phyloP scores from a whole-genome alignment of 345 rosid genomes.

The Eucalyptus marginata region DNA sequence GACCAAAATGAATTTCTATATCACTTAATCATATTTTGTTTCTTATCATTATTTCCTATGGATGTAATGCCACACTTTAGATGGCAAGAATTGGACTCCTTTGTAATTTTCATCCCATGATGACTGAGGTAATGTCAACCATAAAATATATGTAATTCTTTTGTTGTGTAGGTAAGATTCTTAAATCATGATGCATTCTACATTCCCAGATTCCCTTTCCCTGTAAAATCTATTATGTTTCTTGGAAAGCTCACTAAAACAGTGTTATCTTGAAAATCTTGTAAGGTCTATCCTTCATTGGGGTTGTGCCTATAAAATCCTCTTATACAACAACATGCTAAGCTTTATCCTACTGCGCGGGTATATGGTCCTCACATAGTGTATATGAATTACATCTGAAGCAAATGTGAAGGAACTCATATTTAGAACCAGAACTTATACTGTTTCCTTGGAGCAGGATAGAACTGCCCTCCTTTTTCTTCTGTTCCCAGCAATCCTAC shows the following conservation, averaged over 20 bases:
- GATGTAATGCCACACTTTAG: not conserved
- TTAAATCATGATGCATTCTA: not conserved
- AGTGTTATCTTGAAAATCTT: not conserved
- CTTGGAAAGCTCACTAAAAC: not conserved
- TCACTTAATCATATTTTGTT: not conserved
- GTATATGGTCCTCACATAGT: not conserved
- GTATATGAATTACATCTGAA: not conserved
- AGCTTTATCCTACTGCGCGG: not conserved
- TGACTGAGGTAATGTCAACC: not conserved
- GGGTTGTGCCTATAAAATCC: not conserved
- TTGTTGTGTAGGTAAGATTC: not conserved
- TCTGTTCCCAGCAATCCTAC: conserved; percentile 71
- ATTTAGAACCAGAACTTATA: not conserved
- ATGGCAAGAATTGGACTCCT: not conserved
- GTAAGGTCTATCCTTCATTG: not conserved
- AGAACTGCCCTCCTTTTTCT: conserved; percentile 92
- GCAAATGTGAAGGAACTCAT: not conserved
- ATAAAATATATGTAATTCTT: not conserved
- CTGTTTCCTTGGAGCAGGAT: conserved; percentile 49
- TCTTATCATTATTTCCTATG: not conserved
- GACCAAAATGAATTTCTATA: not conserved
- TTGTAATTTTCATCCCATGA: not conserved
- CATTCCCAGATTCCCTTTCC: not conserved
- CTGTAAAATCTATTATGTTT: not conserved
- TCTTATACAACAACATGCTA: not conserved